A percentile compares a stretch with the other conserved stretches of the same genome.
Conservation (phyloP, 73 alveolate species). For the Diophrys sp. region DNA sequence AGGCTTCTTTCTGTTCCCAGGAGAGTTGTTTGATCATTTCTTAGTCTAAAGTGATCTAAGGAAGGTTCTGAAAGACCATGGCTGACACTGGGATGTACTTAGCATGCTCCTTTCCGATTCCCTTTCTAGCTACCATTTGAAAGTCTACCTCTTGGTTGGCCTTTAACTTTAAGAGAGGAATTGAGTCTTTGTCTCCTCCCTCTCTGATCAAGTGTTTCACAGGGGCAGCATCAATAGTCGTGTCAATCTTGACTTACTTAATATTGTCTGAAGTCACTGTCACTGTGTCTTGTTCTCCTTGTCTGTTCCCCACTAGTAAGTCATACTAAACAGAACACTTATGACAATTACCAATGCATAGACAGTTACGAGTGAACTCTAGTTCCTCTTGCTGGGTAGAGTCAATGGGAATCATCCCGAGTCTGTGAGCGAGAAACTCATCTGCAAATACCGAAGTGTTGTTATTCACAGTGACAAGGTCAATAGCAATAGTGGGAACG, state of each 20-base stretch:
- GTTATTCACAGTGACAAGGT: conserved; percentile 82
- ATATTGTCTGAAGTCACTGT: background rate
- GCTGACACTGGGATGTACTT: conserved; percentile 92
- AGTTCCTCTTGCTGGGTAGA: conserved; percentile 69
- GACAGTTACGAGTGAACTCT: conserved; percentile 67
- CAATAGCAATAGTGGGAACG: conserved; percentile 95
- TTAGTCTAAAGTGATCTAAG: background rate
- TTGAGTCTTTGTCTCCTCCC: conserved; percentile 75
- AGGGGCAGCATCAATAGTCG: conserved; percentile 51
- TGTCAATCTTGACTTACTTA: conserved; percentile 13
- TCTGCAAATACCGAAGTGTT: conserved; percentile 89
- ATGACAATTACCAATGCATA: conserved; percentile 66
- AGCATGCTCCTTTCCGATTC: conserved; percentile 92
- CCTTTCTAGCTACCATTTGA: conserved; percentile 87
- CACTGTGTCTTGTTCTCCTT: conserved; percentile 26
- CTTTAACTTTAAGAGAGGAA: conserved; percentile 80
- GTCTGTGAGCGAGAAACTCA: conserved; percentile 87
- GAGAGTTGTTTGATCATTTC: background rate
- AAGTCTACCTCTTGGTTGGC: conserved; percentile 83
- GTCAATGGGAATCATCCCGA: conserved; percentile 84
- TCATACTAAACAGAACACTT: conserved; percentile 73
- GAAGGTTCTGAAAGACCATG: background rate
- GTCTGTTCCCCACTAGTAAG: background rate
- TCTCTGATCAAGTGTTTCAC: conserved; percentile 43
- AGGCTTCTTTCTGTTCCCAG: conserved; percentile 50